These are phyloP conservation scores for Neoboletus magnificus DNA, from an alignment of 768 basidiomycete species.

Conservation along the genomic window DNA sequence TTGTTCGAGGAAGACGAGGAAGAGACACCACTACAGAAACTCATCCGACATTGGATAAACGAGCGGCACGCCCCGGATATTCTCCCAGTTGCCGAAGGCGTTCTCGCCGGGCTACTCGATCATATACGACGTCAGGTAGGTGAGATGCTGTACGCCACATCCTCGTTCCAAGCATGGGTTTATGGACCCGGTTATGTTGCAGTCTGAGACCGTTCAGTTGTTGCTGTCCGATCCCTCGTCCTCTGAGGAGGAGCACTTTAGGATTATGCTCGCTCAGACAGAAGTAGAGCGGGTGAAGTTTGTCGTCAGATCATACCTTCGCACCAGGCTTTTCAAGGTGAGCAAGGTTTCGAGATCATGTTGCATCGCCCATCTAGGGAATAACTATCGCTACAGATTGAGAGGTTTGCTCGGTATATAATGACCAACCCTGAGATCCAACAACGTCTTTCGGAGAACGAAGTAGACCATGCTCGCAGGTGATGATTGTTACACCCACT, in stretches of 20 bases:
- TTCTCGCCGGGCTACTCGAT: slow-evolving; percentile 65
- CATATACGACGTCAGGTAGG: slow-evolving; percentile 81
- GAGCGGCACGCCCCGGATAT: slow-evolving; percentile 82
- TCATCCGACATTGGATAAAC: slow-evolving; percentile 84
- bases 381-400: slow-evolving; percentile 54
- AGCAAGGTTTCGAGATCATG: not conserved
- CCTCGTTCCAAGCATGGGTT: not conserved
- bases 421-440: slow-evolving; percentile 68
- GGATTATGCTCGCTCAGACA: slow-evolving; percentile 90
- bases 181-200: not conserved
- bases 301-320: slow-evolving; percentile 83
- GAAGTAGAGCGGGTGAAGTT: slow-evolving; percentile 95
- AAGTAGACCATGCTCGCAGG: slow-evolving; percentile 79
- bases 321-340: slow-evolving; percentile 85
- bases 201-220: slow-evolving; percentile 78
- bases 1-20: slow-evolving; percentile 35
- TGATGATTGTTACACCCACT: slow-evolving; percentile 27
- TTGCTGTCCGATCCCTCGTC: slow-evolving; percentile 78
- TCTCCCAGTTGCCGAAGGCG: slow-evolving; percentile 65
- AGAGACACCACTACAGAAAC: slow-evolving; percentile 62
- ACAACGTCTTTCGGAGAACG: slow-evolving; percentile 75
- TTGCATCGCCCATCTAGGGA: not conserved
- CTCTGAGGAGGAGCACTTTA: slow-evolving; percentile 90
- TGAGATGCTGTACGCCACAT: slow-evolving; percentile 2
- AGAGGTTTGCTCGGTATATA: slow-evolving; percentile 82